A percentile compares a stretch with the other conserved stretches of the same genome.
Conservation (phyloP, 176 grass and related monocot genomes). For the Eragrostis curvula region DNA sequence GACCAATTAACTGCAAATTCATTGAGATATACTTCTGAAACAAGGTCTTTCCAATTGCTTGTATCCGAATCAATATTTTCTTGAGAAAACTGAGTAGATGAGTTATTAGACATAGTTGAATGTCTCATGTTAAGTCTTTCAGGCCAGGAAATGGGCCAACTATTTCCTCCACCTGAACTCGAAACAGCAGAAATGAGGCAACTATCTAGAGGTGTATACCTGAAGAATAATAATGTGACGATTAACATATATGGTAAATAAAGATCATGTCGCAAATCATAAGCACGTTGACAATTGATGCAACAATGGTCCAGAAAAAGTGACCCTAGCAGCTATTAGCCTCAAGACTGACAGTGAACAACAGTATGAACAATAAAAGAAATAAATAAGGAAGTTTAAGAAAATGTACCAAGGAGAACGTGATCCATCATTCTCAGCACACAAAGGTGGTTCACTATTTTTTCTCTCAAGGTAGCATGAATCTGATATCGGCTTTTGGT, state of each 20-base stretch:
- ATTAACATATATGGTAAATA: constrained; percentile 35
- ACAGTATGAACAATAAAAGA: not conserved
- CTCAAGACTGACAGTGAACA: constrained; percentile 26
- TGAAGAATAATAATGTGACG: constrained; percentile 39
- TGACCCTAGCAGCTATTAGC: constrained; percentile 9
- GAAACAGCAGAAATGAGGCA: constrained; percentile 56
- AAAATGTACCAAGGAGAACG: constrained; percentile 65
- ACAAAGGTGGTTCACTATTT: constrained; percentile 56
- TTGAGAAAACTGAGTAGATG: constrained; percentile 47
- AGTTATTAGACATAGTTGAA: constrained; percentile 39
- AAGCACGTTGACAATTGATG: not conserved
- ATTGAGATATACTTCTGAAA: constrained; percentile 72
- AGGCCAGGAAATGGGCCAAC: constrained; percentile 80
- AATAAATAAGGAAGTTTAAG: constrained; percentile 14
- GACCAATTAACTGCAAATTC: constrained; percentile 81
- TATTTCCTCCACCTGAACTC: constrained; percentile 50
- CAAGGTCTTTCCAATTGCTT: constrained; percentile 65
- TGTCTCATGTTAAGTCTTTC: constrained; percentile 67
- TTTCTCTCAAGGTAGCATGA: constrained; percentile 71
- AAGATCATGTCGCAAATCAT: constrained; percentile 30
- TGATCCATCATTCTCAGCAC: constrained; percentile 44
- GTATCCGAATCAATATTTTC: constrained; percentile 59
- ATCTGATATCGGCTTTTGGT: constrained; percentile 84
- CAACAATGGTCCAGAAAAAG: constrained; percentile 18
- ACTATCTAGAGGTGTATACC: constrained; percentile 79